A percentile compares a stretch with the other conserved stretches of the same genome.
phyloP scores from a whole-genome alignment of 495 filamentous ascomycete species.

The Aspergillus avenaceus region DNA sequence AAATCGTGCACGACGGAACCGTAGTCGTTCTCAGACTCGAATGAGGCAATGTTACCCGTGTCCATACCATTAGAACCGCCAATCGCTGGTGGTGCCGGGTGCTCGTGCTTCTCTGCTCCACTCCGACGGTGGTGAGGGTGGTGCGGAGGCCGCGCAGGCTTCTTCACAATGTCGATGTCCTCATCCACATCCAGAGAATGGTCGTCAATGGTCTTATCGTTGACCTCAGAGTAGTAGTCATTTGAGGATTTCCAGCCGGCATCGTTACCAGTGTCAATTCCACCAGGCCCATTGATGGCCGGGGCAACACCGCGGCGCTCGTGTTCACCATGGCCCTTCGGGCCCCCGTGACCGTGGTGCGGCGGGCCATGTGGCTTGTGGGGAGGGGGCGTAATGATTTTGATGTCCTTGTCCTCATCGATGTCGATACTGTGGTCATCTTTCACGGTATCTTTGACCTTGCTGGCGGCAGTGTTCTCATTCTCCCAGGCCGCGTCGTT shows the following conservation, averaged over 20 bases:
- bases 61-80: not conserved
- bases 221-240: slow-evolving; percentile 10
- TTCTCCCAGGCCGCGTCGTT: not conserved
- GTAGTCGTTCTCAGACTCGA: not conserved
- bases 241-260: slow-evolving; percentile 13
- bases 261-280: slow-evolving; percentile 10
- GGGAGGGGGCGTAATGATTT: not conserved
- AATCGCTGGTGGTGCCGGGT: not conserved
- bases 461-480: not conserved
- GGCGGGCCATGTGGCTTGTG: no score
- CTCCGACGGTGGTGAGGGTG: not conserved
- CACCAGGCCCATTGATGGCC: slow-evolving; percentile 2
- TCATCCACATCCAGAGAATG: slow-evolving; percentile 14
- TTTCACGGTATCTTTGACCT: not conserved
- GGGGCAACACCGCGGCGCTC: no score
- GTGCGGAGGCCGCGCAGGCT: not conserved
- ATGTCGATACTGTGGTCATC: slow-evolving; percentile 1
- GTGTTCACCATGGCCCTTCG: not conserved
- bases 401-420: not conserved
- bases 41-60: not conserved
- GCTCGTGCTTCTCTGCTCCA: no score
- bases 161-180: not conserved
- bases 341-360: not conserved
- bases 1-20: not conserved
- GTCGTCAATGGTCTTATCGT: slow-evolving; percentile 26